Conservation (phyloP, 2,329 filamentous ascomycete genomes). For the Ophiocordyceps camponoti-saundersi region DNA sequence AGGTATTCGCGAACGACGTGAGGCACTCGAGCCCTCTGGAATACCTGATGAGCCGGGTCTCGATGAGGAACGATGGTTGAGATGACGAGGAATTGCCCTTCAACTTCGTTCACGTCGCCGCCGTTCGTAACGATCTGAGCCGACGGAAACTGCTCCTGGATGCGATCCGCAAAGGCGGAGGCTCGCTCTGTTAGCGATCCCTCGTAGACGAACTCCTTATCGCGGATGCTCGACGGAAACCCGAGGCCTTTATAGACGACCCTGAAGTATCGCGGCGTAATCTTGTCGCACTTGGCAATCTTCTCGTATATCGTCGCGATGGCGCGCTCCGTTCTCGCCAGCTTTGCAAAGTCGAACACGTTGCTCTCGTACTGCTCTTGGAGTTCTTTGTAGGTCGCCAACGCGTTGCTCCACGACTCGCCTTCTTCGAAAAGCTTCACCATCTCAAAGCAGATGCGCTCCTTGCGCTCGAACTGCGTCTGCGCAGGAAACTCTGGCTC, state of each 20-base stretch:
- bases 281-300: constrained; percentile 64
- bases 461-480: constrained; percentile 81
- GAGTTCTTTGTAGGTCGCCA: constrained; percentile 80
- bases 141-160: constrained; percentile 78
- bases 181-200: constrained; percentile 61
- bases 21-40: constrained; percentile 72
- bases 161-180: constrained; percentile 70
- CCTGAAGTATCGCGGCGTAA: constrained; percentile 75
- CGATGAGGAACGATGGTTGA: constrained; percentile 68
- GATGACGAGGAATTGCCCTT: constrained; percentile 80
- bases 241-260: constrained; percentile 81
- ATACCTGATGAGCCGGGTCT: constrained; percentile 67
- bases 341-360: constrained; percentile 77
- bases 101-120: constrained; percentile 56
- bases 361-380: constrained; percentile 83
- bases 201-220: constrained; percentile 89
- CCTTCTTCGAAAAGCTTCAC: constrained; percentile 90
- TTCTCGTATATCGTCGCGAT: constrained; percentile 87
- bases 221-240: constrained; percentile 63
- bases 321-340: constrained; percentile 74
- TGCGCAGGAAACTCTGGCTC: constrained; percentile 73
- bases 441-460: constrained; percentile 83
- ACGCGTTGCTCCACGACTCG: constrained; percentile 80
- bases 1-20: constrained; percentile 76
- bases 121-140: constrained; percentile 63